Conservation (phyloP, 1,284 basidiomycete genomes). For the Sporisorium iseilematis-ciliati region DNA sequence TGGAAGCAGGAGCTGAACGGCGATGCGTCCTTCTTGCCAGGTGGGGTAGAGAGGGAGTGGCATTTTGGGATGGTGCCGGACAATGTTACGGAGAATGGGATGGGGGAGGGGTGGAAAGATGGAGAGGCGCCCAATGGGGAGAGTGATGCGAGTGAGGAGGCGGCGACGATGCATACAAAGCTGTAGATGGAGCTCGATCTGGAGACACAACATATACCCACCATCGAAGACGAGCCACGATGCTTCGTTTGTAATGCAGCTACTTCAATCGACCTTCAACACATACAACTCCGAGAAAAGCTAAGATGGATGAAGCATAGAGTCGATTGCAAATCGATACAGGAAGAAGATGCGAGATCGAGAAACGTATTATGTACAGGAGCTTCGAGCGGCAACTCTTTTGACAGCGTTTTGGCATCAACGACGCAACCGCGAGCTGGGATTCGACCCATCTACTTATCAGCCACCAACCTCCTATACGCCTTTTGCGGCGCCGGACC, state of each 20-base stretch:
- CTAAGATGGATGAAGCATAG: neutral
- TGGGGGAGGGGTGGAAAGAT: slow-evolving; percentile 58
- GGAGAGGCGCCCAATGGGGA: slow-evolving; percentile 20
- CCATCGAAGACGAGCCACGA: neutral
- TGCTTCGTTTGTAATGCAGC: neutral
- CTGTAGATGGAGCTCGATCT: slow-evolving; percentile 11
- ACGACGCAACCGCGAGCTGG: slow-evolving; percentile 19
- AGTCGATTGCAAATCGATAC: neutral
- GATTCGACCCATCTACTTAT: slow-evolving; percentile 9
- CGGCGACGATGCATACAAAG: slow-evolving; percentile 23
- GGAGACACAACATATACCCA: slow-evolving; percentile 2
- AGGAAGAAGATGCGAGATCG: neutral
- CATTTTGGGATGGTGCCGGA: slow-evolving; percentile 71
- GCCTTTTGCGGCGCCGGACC: slow-evolving; percentile 34
- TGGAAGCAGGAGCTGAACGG: slow-evolving; percentile 62
- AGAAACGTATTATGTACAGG: neutral
- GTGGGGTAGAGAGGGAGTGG: slow-evolving; percentile 80
- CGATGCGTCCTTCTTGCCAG: slow-evolving; percentile 65
- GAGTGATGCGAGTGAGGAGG: neutral
- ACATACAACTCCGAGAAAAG: neutral
- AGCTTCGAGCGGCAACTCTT: slow-evolving; percentile 15
- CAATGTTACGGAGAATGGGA: slow-evolving; percentile 60
- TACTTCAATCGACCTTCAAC: neutral
- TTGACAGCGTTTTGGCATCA: too few relatives aligned
- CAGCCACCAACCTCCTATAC: slow-evolving; percentile 32